Percentiles rank a stretch among this genome's conserved stretches.
phyloP scores from a whole-genome alignment of 345 rosid genomes.

The Aquilaria yunnanensis region DNA sequence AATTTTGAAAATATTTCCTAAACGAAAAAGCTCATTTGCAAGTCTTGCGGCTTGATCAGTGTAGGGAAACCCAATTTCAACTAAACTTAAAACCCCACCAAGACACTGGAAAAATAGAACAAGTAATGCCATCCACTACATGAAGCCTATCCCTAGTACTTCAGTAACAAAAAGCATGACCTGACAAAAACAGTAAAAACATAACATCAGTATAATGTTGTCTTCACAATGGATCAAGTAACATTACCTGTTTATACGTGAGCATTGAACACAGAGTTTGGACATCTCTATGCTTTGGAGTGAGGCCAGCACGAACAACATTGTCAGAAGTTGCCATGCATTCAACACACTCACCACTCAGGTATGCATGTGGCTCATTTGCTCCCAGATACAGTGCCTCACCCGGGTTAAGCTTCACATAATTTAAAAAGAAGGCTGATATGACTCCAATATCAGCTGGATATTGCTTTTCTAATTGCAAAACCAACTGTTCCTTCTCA shows the following conservation, averaged over 20 bases:
- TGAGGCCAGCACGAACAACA: slow-evolving; percentile 98
- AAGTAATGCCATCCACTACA: too few species aligned
- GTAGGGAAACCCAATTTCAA: not conserved
- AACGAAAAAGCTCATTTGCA: too few species aligned
- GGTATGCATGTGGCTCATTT: slow-evolving; percentile 93
- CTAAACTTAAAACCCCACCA: not conserved
- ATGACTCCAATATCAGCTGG: slow-evolving; percentile 83
- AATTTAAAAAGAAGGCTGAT: slow-evolving; percentile 81
- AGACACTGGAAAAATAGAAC: not conserved
- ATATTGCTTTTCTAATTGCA: slow-evolving; percentile 81
- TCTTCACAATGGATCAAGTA: not conserved
- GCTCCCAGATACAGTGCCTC: slow-evolving; percentile 96
- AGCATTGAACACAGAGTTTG: slow-evolving; percentile 96
- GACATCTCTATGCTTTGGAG: slow-evolving; percentile 81
- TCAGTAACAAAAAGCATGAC: too few species aligned
- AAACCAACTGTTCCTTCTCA: slow-evolving; percentile 78
- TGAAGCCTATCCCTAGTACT: too few species aligned
- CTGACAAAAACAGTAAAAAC: too few species aligned
- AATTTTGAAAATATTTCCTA: too few species aligned
- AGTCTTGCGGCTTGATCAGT: too few species aligned
- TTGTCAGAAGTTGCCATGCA: slow-evolving; percentile 99
- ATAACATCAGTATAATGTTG: too few species aligned
- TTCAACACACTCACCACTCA: slow-evolving; percentile 85
- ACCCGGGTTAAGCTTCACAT: slow-evolving; percentile 88
- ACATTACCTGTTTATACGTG: slow-evolving; percentile 75